These are phyloP conservation scores for Chlorella sp. DNA, from an alignment of 139 green algal genomes.

Conservation along the genomic window DNA sequence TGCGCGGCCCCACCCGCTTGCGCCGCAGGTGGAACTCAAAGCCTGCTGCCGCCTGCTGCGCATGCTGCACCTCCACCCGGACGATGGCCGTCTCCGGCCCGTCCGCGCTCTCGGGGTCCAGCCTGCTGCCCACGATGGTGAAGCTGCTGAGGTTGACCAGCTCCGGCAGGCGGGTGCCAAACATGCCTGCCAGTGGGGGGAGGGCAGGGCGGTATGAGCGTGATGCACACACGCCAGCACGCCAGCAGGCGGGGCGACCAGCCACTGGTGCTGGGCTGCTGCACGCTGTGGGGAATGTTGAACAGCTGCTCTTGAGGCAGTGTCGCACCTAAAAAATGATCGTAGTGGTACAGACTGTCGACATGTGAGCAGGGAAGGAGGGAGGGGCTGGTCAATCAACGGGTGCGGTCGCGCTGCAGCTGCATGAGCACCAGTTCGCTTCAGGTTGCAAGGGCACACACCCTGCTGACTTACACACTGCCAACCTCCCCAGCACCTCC, in stretches of 20 bases:
- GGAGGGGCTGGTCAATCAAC: background rate
- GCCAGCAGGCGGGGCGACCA: too few relatives aligned
- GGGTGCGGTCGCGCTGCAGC: too few relatives aligned
- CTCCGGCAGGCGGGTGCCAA: conserved; percentile 51
- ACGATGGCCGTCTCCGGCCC: background rate
- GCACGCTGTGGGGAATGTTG: too few relatives aligned
- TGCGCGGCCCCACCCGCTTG: conserved; percentile 55
- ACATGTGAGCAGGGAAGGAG: background rate
- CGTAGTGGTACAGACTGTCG: conserved; percentile 69
- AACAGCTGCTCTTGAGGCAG: too few relatives aligned
- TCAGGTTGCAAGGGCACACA: too few relatives aligned
- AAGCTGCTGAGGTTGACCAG: conserved; percentile 49
- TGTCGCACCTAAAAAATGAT: conserved; percentile 65
- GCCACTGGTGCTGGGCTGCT: too few relatives aligned
- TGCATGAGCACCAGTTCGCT: too few relatives aligned
- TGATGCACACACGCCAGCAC: too few relatives aligned
- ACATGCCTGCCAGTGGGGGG: conserved; percentile 24
- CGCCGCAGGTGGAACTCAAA: conserved; percentile 53
- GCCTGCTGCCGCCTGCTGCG: background rate
- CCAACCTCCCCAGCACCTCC: too few relatives aligned
- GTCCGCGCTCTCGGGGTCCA: background rate
- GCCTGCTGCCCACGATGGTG: background rate
- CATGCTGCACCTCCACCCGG: conserved; percentile 21
- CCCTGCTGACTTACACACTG: too few relatives aligned
- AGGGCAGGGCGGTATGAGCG: background rate